These are phyloP conservation scores for Cutaneotrichosporon sp. DNA, from an alignment of 1,284 basidiomycete genomes.

Conservation along the genomic window DNA sequence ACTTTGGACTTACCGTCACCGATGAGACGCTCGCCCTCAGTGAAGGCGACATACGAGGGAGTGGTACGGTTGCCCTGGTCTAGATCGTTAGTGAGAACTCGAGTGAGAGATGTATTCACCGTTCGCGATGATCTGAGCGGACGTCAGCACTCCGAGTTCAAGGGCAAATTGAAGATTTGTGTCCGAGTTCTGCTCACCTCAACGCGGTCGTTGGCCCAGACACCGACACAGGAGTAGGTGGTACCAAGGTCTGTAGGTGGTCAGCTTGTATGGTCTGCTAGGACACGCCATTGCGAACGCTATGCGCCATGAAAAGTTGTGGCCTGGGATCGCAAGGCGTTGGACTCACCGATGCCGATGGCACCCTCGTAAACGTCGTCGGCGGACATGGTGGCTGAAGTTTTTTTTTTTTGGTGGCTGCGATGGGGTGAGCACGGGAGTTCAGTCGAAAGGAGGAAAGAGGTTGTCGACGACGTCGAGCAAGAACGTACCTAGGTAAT, in stretches of 20 bases:
- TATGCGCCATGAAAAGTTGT: background rate
- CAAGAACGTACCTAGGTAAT: slow-evolving; percentile 14
- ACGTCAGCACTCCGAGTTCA: background rate
- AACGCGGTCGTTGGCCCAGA: slow-evolving; percentile 98
- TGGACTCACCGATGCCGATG: slow-evolving; percentile 71
- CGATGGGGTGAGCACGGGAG: background rate
- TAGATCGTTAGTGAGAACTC: slow-evolving; percentile 39
- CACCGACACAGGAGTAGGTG: slow-evolving; percentile 69
- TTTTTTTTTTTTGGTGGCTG: slow-evolving; percentile 24
- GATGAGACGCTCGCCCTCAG: slow-evolving; percentile 93
- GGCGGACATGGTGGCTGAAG: slow-evolving; percentile 61
- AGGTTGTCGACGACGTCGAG: background rate
- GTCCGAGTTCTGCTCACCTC: slow-evolving; percentile 43
- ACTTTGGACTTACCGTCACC: slow-evolving; percentile 67
- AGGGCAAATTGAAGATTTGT: background rate
- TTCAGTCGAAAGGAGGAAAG: background rate
- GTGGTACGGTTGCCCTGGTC: slow-evolving; percentile 97
- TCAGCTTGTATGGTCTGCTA: slow-evolving; percentile 1
- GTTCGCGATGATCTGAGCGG: slow-evolving; percentile 82
- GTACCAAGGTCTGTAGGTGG: slow-evolving; percentile 49
- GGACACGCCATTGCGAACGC: background rate
- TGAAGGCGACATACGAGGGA: slow-evolving; percentile 98
- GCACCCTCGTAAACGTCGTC: slow-evolving; percentile 95
- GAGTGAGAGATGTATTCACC: slow-evolving; percentile 43
- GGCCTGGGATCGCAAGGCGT: background rate